Percentiles rank a stretch among this genome's conserved stretches.
phyloP scores from a whole-genome alignment of 2,329 filamentous ascomycete genomes.

The Pezicula carpinea region DNA sequence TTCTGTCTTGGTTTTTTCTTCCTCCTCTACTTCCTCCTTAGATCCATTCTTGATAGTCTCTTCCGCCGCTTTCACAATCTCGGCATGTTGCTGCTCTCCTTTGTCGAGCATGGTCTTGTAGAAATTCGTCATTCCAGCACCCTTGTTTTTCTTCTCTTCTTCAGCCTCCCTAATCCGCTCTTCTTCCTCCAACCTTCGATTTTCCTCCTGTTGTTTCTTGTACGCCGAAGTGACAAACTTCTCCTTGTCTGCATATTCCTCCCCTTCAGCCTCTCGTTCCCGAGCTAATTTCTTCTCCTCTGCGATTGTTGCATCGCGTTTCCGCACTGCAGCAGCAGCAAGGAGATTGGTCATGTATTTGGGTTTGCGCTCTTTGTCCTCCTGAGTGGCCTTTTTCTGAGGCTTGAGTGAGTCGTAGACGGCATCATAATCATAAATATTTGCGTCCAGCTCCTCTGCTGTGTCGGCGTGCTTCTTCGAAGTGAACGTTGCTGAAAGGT shows the following conservation, averaged over 20 bases:
- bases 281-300: conserved; percentile 76
- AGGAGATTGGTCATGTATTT: conserved; percentile 76
- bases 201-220: conserved; percentile 75
- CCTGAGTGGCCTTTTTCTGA: conserved; percentile 49
- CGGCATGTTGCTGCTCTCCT: conserved; percentile 65
- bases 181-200: conserved; percentile 64
- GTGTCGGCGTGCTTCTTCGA: conserved; percentile 60
- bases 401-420: conserved; percentile 75
- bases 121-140: conserved; percentile 72
- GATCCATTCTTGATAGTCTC: conserved; percentile 42
- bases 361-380: conserved; percentile 57
- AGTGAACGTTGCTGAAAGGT: conserved; percentile 61
- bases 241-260: conserved; percentile 77
- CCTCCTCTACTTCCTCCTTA: conserved; percentile 32
- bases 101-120: conserved; percentile 70
- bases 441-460: conserved; percentile 63
- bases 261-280: conserved; percentile 75
- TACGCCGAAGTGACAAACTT: conserved; percentile 84
- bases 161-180: conserved; percentile 62
- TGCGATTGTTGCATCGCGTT: conserved; percentile 72
- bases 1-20: conserved; percentile 47
- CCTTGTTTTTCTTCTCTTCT: conserved; percentile 59
- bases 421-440: conserved; percentile 80
- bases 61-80: conserved; percentile 64
- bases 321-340: conserved; percentile 68